These are phyloP conservation scores for Thalassiosira sp. DNA, from an alignment of 352 stramenopile genomes.

Conservation along the genomic window DNA sequence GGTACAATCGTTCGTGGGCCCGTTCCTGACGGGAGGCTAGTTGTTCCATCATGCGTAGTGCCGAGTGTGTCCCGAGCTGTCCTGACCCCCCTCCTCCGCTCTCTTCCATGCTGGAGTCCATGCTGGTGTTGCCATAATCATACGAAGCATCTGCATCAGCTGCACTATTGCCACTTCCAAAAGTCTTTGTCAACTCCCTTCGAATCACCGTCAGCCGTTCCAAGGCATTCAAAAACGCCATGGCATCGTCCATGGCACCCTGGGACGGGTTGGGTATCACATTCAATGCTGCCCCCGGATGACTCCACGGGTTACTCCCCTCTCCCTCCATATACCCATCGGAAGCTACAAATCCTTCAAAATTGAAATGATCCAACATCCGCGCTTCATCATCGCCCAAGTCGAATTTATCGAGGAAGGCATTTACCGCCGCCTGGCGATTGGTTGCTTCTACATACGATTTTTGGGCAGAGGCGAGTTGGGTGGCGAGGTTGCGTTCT, in stretches of 20 bases:
- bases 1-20: slow-evolving; percentile 80
- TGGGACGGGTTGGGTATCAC: slow-evolving; percentile 21
- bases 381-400: slow-evolving; percentile 66
- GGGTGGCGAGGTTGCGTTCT: slow-evolving; percentile 60
- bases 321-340: slow-evolving; percentile 1
- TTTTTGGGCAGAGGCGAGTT: slow-evolving; percentile 55
- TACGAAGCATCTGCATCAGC: neutral
- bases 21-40: slow-evolving; percentile 74
- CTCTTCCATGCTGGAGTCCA: neutral
- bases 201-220: slow-evolving; percentile 71
- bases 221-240: slow-evolving; percentile 72
- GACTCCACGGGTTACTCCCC: slow-evolving; percentile 22
- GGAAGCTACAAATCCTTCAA: slow-evolving; percentile 60
- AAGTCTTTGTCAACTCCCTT: slow-evolving; percentile 60
- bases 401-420: slow-evolving; percentile 82
- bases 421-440: slow-evolving; percentile 59
- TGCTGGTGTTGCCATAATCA: neutral
- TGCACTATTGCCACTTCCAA: slow-evolving; percentile 38
- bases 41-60: slow-evolving; percentile 80
- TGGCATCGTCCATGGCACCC: slow-evolving; percentile 57
- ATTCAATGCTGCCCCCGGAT: slow-evolving; percentile 25
- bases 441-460: slow-evolving; percentile 50
- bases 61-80: slow-evolving; percentile 55
- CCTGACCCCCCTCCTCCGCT: neutral
- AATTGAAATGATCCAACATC: slow-evolving; percentile 76